Evolutionary conservation across 176 grass and related monocot genomes (phyloP).

Genomic region (Otatea glauca): DNA sequence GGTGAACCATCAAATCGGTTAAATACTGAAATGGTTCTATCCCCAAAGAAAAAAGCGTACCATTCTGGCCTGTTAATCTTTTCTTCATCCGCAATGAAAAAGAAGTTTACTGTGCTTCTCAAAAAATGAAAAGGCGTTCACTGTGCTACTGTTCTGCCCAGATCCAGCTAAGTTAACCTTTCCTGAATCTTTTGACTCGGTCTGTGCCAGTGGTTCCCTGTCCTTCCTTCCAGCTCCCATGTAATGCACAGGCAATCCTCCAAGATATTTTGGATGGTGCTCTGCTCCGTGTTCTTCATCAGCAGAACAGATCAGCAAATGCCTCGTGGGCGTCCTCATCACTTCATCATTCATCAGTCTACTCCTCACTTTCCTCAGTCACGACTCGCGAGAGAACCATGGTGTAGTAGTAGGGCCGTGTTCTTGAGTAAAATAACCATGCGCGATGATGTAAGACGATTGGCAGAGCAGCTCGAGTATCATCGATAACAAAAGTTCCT

Average conservation of each 20-base stretch:
- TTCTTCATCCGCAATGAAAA: background rate
- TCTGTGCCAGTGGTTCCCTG: background rate
- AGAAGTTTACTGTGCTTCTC: background rate
- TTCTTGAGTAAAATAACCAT: background rate
- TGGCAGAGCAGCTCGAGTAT: background rate
- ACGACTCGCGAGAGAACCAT: background rate
- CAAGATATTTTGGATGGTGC: slow-evolving; percentile 43
- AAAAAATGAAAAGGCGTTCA: background rate
- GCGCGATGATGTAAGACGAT: slow-evolving; percentile 3
- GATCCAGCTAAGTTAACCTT: background rate
- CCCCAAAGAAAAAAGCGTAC: background rate
- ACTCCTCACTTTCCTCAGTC: no score
- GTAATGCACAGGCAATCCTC: background rate
- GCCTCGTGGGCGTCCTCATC: background rate
- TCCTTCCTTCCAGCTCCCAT: background rate
- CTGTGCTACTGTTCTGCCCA: background rate
- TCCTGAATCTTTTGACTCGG: background rate
- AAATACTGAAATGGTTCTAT: background rate
- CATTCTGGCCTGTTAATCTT: background rate
- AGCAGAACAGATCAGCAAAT: slow-evolving; percentile 8
- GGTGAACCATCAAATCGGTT: background rate
- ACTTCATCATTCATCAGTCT: background rate
- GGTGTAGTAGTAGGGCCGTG: background rate
- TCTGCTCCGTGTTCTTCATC: background rate
- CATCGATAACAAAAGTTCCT: background rate